A percentile compares a stretch with the other conserved stretches of the same genome.
phyloP scores from a whole-genome alignment of 208 protist species.

The Crithidia sp. region DNA sequence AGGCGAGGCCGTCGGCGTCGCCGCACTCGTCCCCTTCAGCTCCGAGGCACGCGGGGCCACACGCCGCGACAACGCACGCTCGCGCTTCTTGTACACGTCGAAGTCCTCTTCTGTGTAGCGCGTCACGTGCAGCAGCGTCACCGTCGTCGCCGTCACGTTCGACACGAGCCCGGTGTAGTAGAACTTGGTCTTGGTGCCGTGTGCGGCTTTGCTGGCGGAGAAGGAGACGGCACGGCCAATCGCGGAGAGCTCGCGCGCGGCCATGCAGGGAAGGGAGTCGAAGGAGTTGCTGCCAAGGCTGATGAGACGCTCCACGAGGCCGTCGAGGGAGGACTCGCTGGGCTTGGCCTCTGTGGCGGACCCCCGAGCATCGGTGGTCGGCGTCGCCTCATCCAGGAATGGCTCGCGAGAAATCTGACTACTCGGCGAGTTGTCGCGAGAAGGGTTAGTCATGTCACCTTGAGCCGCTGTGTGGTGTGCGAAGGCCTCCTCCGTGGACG shows the following conservation, averaged over 20 bases:
- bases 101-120: slow-evolving; percentile 65
- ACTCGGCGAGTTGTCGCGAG: background rate
- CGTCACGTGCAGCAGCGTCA: slow-evolving; percentile 64
- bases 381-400: background rate
- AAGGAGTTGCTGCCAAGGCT: slow-evolving; percentile 43
- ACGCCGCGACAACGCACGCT: background rate
- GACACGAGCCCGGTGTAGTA: slow-evolving; percentile 70
- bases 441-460: background rate
- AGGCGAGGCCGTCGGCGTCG: background rate
- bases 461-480: background rate
- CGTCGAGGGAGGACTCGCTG: slow-evolving; percentile 17
- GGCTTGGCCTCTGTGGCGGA: background rate
- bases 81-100: background rate
- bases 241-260: slow-evolving; percentile 53
- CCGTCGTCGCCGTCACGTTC: slow-evolving; percentile 62
- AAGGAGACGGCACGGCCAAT: slow-evolving; percentile 72
- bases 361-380: background rate
- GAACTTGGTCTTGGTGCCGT: slow-evolving; percentile 34
- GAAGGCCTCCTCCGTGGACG: no score
- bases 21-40: background rate
- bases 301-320: background rate
- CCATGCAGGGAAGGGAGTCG: slow-evolving; percentile 51
- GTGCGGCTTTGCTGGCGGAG: slow-evolving; percentile 36
- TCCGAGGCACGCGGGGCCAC: background rate
- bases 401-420: background rate